Percentiles rank a stretch among this genome's conserved stretches.
These are phyloP conservation scores for Lasiodiplodia theobromae DNA, from an alignment of 2,329 filamentous ascomycete species.

Conservation along the genomic window DNA sequence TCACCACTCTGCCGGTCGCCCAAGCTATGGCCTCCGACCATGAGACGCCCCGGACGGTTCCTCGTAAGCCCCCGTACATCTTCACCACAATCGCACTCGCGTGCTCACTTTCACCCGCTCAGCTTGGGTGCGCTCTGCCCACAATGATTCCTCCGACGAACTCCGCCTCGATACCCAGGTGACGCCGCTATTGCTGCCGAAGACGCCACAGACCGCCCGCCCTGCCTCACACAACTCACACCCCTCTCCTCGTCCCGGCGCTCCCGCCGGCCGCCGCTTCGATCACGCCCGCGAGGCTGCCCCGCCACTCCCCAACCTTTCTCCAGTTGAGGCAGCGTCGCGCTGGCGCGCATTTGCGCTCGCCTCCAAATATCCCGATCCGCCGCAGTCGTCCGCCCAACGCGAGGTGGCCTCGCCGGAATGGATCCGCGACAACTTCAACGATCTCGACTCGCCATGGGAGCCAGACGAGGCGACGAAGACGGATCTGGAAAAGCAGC, in stretches of 20 bases:
- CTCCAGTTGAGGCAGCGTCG: constrained; percentile 44
- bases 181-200: constrained; percentile 19
- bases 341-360: constrained; percentile 50
- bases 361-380: constrained; percentile 37
- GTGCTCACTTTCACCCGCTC: constrained; percentile 8
- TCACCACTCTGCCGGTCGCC: not conserved
- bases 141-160: constrained; percentile 38
- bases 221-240: constrained; percentile 48
- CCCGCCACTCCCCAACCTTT: constrained; percentile 45
- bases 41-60: constrained; percentile 22
- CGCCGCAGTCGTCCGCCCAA: constrained; percentile 42
- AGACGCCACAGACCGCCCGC: constrained; percentile 43
- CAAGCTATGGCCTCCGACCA: constrained; percentile 23
- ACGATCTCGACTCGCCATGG: constrained; percentile 59
- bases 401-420: constrained; percentile 49
- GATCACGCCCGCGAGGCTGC: constrained; percentile 48
- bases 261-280: constrained; percentile 47
- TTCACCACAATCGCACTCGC: not conserved
- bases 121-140: constrained; percentile 49
- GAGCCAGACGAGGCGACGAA: constrained; percentile 59
- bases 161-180: constrained; percentile 21
- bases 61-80: constrained; percentile 25
- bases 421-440: constrained; percentile 59
- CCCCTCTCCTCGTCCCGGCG: constrained; percentile 47
- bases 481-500: constrained; percentile 56